phyloP scores from a whole-genome alignment of 2,329 filamentous ascomycete species.

The Microdochium bolleyi region DNA sequence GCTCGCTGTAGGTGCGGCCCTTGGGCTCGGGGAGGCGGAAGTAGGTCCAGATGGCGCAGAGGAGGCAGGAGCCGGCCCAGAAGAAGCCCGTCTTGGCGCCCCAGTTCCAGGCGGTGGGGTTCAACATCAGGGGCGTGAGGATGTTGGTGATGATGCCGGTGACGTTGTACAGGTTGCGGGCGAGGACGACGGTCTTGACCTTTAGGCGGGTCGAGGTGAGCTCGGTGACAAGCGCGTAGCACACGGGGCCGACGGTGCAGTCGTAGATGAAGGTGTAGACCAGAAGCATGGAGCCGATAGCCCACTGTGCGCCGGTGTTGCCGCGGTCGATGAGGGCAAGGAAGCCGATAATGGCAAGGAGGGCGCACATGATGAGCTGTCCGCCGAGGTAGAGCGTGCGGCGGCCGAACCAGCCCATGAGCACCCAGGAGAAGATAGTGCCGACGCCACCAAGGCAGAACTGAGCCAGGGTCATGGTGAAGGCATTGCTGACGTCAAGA shows the following conservation, averaged over 20 bases:
- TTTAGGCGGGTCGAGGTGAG: conserved; percentile 28
- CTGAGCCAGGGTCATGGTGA: conserved; percentile 17
- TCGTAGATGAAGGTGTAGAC: conserved; percentile 30
- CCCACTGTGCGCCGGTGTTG: conserved; percentile 7
- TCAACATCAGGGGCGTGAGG: conserved; percentile 20
- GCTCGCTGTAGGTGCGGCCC: conserved; percentile 31
- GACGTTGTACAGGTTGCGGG: conserved; percentile 26
- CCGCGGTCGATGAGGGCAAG: conserved; percentile 16
- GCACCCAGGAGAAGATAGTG: conserved; percentile 25
- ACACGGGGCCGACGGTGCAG: conserved; percentile 31
- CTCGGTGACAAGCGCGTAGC: conserved; percentile 32
- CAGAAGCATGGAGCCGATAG: conserved; percentile 26
- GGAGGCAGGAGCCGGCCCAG: conserved; percentile 39
- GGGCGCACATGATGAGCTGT: conserved; percentile 21
- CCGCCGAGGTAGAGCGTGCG: conserved; percentile 24
- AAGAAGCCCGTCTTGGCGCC: conserved; percentile 31
- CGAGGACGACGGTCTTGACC: conserved; percentile 6
- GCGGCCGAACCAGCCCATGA: conserved; percentile 22
- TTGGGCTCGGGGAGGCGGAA: conserved; percentile 46
- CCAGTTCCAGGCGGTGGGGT: conserved; percentile 17
- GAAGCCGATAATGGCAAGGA: conserved; percentile 24
- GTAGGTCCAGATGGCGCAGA: conserved; percentile 40
- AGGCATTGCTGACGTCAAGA: conserved; percentile 10
- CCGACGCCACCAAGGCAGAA: conserved; percentile 25
- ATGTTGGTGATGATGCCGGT: conserved; percentile 24